Percentiles rank a stretch among this genome's conserved stretches.
These are phyloP conservation scores for Arabidopsis suecica DNA, from an alignment of 345 rosid genomes.

Conservation along the genomic window DNA sequence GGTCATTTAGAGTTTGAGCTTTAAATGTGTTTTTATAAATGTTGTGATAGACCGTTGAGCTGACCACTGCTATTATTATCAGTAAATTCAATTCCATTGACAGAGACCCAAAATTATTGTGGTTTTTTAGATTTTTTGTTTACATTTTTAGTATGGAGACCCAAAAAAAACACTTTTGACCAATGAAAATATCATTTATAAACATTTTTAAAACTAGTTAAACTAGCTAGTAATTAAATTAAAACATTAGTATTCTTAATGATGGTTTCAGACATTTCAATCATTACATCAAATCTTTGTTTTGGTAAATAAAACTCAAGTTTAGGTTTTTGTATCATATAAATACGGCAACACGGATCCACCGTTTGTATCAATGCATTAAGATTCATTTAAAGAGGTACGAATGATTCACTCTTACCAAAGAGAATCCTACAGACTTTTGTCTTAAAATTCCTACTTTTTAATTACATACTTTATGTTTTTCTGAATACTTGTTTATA, in stretches of 20 bases:
- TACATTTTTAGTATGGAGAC: not conserved
- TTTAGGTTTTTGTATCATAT: conserved; percentile 2
- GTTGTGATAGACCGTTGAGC: conserved; percentile 41
- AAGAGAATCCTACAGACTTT: conserved; percentile 19
- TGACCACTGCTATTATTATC: conserved; percentile 33
- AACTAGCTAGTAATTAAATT: not conserved
- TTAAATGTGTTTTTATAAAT: conserved; percentile 36
- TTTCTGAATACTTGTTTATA: conserved; percentile 10
- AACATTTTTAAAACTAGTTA: not conserved
- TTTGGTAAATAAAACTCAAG: not conserved
- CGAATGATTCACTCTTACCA: conserved; percentile 30
- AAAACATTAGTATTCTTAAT: not conserved
- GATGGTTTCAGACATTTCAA: not conserved
- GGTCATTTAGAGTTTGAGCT: conserved; percentile 27
- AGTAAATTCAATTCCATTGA: conserved; percentile 32
- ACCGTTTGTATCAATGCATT: conserved; percentile 1
- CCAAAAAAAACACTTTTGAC: not conserved
- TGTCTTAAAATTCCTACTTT: not conserved
- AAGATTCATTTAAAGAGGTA: conserved; percentile 7
- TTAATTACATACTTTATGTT: not conserved
- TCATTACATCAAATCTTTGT: not conserved
- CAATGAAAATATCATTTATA: not conserved
- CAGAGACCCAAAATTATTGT: conserved; percentile 6
- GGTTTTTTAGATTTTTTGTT: not conserved
- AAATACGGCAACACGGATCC: conserved; percentile 13